A percentile compares a stretch with the other conserved stretches of the same genome.
Evolutionary conservation across 352 stramenopile species (phyloP).

Genomic region (Plasmopara viticola): DNA sequence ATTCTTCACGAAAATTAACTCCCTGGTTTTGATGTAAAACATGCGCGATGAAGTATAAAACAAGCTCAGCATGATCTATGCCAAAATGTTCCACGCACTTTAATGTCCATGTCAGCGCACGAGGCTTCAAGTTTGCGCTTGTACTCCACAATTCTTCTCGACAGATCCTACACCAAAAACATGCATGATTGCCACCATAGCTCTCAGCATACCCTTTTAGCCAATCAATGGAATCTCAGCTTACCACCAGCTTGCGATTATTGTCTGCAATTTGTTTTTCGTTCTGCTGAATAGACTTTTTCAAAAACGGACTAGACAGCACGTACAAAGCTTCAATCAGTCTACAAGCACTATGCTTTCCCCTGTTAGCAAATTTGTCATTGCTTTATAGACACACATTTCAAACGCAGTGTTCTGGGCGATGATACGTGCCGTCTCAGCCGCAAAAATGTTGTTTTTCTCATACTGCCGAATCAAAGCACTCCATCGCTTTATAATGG

Average conservation of each 20-base stretch:
- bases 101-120: constrained; percentile 59
- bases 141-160: constrained; percentile 66
- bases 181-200: not conserved
- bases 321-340: constrained; percentile 5
- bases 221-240: constrained; percentile 1
- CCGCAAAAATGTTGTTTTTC: constrained; percentile 72
- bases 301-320: constrained; percentile 56
- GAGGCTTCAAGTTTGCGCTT: constrained; percentile 55
- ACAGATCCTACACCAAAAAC: constrained; percentile 38
- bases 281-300: constrained; percentile 72
- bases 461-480: constrained; percentile 67
- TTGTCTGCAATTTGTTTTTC: constrained; percentile 78
- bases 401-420: constrained; percentile 72
- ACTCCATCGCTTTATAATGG: constrained; percentile 61
- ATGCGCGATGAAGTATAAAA: constrained; percentile 6
- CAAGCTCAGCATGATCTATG: too few species aligned
- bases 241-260: constrained; percentile 67
- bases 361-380: not conserved
- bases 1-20: constrained; percentile 53
- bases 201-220: not conserved
- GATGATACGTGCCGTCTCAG: constrained; percentile 65
- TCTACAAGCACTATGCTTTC: not conserved
- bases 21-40: constrained; percentile 21
- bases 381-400: constrained; percentile 34
- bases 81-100: constrained; percentile 17